A percentile compares a stretch with the other conserved stretches of the same genome.
Evolutionary conservation across 805 yeast species (phyloP).

Genomic region (Spathaspora sp.): DNA sequence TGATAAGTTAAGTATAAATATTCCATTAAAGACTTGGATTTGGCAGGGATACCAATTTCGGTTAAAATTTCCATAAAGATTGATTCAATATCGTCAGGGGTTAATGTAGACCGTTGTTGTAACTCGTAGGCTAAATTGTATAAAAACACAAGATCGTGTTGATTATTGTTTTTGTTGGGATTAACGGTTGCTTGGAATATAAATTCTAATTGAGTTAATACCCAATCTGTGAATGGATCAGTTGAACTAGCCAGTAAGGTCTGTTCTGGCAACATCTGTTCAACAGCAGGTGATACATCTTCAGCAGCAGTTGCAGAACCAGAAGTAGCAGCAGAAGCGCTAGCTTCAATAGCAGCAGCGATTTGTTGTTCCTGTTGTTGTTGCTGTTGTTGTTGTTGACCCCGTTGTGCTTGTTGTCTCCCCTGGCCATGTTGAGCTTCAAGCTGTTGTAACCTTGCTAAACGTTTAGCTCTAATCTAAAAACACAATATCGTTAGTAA

Average conservation of each 20-base stretch:
- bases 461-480: constrained; percentile 48
- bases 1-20: constrained; percentile 48
- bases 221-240: constrained; percentile 34
- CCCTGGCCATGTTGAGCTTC: not conserved
- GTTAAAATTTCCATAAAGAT: constrained; percentile 54
- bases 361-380: not conserved
- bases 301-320: not conserved
- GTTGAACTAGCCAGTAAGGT: not conserved
- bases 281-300: not conserved
- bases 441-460: constrained; percentile 40
- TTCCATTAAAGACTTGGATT: constrained; percentile 35
- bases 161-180: constrained; percentile 9
- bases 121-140: constrained; percentile 23
- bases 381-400: not conserved
- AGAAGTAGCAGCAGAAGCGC: not conserved
- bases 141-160: constrained; percentile 15
- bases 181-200: constrained; percentile 34
- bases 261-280: not conserved
- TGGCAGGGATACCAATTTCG: constrained; percentile 45
- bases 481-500: not conserved
- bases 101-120: constrained; percentile 13
- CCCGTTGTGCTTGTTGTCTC: not conserved
- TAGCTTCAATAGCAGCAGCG: constrained; percentile 11
- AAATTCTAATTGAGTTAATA: constrained; percentile 30
- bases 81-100: constrained; percentile 41